Percentiles rank a stretch among this genome's conserved stretches.
phyloP scores from a whole-genome alignment of 2,329 filamentous ascomycete species.

The Hypoxylon sp. region DNA sequence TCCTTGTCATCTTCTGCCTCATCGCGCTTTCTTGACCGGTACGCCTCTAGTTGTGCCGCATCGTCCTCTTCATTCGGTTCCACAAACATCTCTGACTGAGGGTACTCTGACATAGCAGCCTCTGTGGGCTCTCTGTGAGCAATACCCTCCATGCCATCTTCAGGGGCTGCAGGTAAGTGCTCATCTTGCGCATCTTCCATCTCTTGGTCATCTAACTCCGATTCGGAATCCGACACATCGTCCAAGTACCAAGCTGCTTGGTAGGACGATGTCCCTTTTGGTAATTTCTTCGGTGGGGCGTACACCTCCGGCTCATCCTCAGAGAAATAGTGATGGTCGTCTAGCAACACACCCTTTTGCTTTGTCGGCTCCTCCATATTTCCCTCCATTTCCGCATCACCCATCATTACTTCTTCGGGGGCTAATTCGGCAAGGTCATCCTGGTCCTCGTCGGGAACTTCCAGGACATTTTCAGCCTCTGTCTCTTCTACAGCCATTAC shows the following conservation, averaged over 20 bases:
- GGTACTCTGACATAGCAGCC: constrained; percentile 87
- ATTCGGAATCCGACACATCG: constrained; percentile 84
- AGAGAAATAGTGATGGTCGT: constrained; percentile 98
- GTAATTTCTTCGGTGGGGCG: constrained; percentile 78
- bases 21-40: constrained; percentile 80
- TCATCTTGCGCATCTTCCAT: constrained; percentile 62
- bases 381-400: constrained; percentile 60
- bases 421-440: constrained; percentile 88
- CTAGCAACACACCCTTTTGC: constrained; percentile 90
- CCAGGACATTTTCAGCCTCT: constrained; percentile 71
- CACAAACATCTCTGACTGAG: constrained; percentile 92
- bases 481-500: constrained; percentile 77
- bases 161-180: constrained; percentile 72
- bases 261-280: constrained; percentile 92
- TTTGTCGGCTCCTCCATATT: constrained; percentile 65
- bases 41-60: constrained; percentile 83
- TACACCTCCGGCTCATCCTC: constrained; percentile 80
- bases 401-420: constrained; percentile 87
- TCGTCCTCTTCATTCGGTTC: constrained; percentile 87
- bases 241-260: constrained; percentile 93
- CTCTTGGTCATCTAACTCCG: constrained; percentile 75
- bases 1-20: constrained; percentile 93
- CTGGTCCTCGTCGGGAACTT: constrained; percentile 80
- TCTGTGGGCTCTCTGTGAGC: constrained; percentile 79
- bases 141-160: constrained; percentile 85